A percentile compares a stretch with the other conserved stretches of the same genome.
Evolutionary conservation across 495 filamentous ascomycete species (phyloP).

Genomic region (Aspergillus cavernicola): DNA sequence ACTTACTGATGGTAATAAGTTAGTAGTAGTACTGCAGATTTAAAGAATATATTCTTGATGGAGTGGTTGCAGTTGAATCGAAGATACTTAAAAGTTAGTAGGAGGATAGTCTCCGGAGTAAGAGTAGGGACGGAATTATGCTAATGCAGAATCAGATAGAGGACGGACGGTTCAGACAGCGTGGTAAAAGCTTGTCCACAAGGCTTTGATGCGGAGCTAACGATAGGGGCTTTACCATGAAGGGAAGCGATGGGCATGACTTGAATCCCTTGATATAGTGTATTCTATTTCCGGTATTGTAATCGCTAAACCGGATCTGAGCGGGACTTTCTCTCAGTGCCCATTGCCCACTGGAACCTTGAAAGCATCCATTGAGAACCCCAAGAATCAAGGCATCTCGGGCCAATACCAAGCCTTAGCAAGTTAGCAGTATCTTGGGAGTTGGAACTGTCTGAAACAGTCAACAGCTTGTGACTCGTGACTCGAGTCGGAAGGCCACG

Average conservation of each 20-base stretch:
- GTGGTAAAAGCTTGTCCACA: constrained; percentile 30
- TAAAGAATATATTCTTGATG: too few species aligned
- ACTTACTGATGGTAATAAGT: too few species aligned
- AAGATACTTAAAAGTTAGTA: too few species aligned
- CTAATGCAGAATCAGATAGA: constrained; percentile 18
- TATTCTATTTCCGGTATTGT: too few species aligned
- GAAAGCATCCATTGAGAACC: too few species aligned
- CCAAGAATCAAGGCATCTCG: too few species aligned
- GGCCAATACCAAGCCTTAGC: constrained; percentile 6
- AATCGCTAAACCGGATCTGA: not conserved
- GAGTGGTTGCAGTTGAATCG: too few species aligned
- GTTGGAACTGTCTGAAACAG: not conserved
- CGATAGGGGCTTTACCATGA: constrained; percentile 11
- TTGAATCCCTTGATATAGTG: constrained; percentile 5
- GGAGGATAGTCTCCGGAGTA: too few species aligned
- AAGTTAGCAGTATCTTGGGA: not conserved
- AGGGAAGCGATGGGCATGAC: constrained; percentile 16
- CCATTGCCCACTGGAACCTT: constrained; percentile 8
- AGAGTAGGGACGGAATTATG: too few species aligned
- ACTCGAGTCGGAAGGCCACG: not conserved
- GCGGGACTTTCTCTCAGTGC: not conserved
- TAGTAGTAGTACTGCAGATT: too few species aligned
- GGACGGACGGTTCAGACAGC: too few species aligned
- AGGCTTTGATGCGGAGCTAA: constrained; percentile 19
- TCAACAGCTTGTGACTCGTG: not conserved